A percentile compares a stretch with the other conserved stretches of the same genome.
Conservation (phyloP, 805 yeast genomes). For the Ogataea philodendri region DNA sequence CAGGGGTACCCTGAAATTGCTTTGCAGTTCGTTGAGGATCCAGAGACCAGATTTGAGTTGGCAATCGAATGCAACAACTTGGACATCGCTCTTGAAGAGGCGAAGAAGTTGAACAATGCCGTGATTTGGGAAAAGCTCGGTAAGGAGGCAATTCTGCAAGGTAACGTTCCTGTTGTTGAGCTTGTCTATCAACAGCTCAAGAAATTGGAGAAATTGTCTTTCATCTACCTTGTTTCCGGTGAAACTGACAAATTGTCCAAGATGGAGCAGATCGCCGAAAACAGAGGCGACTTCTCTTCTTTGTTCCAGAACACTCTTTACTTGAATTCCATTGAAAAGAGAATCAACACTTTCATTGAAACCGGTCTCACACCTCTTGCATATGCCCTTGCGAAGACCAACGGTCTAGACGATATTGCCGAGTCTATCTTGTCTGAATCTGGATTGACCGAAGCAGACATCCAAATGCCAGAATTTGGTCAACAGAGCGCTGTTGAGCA, state of each 20-base stretch:
- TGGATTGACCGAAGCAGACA: constrained; percentile 59
- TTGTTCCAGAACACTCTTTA: constrained; percentile 81
- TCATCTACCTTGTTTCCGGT: constrained; percentile 83
- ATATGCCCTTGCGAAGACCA: constrained; percentile 85
- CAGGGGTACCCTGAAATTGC: constrained; percentile 98
- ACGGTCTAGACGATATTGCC: constrained; percentile 77
- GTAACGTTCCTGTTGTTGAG: constrained; percentile 83
- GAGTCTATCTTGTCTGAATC: constrained; percentile 67
- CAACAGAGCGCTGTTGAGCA: constrained; percentile 43
- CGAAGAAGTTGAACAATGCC: constrained; percentile 66
- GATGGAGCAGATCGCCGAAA: constrained; percentile 88
- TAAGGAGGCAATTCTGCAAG: constrained; percentile 84
- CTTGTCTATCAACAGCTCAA: constrained; percentile 84
- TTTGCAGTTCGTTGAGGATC: constrained; percentile 91
- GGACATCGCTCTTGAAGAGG: constrained; percentile 84
- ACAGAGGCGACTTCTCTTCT: constrained; percentile 76
- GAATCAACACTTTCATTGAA: constrained; percentile 69
- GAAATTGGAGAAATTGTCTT: constrained; percentile 83
- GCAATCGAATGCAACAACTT: constrained; percentile 93
- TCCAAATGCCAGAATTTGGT: constrained; percentile 43
- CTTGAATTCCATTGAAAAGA: constrained; percentile 68
- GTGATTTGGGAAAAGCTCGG: constrained; percentile 80
- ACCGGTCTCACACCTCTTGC: constrained; percentile 87
- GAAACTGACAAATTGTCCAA: constrained; percentile 69
- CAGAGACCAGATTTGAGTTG: constrained; percentile 92